A percentile compares a stretch with the other conserved stretches of the same genome.
These are phyloP conservation scores for Hypomyces rosellus DNA, from an alignment of 2,329 filamentous ascomycete species.

Conservation along the genomic window DNA sequence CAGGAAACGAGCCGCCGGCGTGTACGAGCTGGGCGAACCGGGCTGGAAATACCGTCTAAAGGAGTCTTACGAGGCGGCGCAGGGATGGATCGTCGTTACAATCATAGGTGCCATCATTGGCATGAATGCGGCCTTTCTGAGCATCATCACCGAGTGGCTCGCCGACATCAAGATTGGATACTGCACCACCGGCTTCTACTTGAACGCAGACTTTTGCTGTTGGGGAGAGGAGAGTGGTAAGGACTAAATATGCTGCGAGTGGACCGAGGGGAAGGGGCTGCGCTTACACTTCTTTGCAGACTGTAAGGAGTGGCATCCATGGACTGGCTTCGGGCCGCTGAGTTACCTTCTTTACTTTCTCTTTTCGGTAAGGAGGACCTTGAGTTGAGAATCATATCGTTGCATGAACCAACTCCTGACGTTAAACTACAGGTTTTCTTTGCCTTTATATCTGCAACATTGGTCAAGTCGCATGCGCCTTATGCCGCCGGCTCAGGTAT, in stretches of 20 bases:
- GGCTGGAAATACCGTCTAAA: constrained; percentile 77
- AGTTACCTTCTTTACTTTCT: constrained; percentile 88
- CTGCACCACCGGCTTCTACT: constrained; percentile 90
- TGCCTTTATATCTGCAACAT: constrained; percentile 70
- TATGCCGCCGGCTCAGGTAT: constrained; percentile 97
- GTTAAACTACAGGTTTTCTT: constrained; percentile 56
- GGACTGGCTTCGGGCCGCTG: constrained; percentile 69
- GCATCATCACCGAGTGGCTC: constrained; percentile 95
- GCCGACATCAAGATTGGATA: constrained; percentile 94
- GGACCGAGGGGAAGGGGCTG: neutral
- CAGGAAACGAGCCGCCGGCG: constrained; percentile 63
- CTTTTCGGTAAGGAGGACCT: constrained; percentile 57
- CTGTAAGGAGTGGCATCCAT: constrained; percentile 82
- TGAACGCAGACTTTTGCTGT: constrained; percentile 97
- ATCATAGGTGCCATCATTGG: constrained; percentile 90
- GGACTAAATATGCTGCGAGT: constrained; percentile 10
- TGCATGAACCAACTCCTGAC: constrained; percentile 9
- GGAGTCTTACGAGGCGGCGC: constrained; percentile 90
- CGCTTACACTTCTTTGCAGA: constrained; percentile 39
- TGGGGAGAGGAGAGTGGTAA: constrained; percentile 88
- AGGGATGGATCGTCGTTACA: constrained; percentile 96
- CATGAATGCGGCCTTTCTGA: constrained; percentile 84
- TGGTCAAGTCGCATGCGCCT: constrained; percentile 88
- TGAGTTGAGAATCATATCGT: neutral
- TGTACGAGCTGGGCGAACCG: constrained; percentile 61